Conservation (phyloP, 768 basidiomycete species). For the Suillus decipiens region DNA sequence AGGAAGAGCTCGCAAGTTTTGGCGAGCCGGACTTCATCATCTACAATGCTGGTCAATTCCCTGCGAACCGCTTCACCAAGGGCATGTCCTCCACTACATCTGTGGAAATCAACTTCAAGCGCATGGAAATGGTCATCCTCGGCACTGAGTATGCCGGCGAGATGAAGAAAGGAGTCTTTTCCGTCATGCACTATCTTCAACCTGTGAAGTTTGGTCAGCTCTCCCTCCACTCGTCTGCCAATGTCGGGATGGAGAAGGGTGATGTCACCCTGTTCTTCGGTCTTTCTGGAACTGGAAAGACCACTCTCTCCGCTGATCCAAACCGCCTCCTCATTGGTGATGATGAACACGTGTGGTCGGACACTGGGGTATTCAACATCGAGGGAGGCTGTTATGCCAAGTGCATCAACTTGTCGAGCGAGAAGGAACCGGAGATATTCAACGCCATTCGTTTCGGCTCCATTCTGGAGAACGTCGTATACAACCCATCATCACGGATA, state of each 20-base stretch:
- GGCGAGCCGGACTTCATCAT: constrained; percentile 99
- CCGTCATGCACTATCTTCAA: constrained; percentile 99
- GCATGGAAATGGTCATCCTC: constrained; percentile 99
- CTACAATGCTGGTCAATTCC: constrained; percentile 99
- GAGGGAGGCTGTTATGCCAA: constrained; percentile 99
- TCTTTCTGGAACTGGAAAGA: constrained; percentile 97
- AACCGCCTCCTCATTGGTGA: constrained; percentile 94
- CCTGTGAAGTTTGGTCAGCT: constrained; percentile 98
- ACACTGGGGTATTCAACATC: constrained; percentile 99
- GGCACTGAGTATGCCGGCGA: constrained; percentile 98
- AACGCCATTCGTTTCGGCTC: constrained; percentile 93
- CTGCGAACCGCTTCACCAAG: constrained; percentile 99
- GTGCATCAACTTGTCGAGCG: constrained; percentile 91
- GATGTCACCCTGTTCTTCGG: constrained; percentile 99
- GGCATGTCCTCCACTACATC: constrained; percentile 99
- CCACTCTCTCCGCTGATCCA: constrained; percentile 96
- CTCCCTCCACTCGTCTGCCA: constrained; percentile 96
- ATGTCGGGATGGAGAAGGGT: constrained; percentile 83
- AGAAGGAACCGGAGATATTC: constrained; percentile 98
- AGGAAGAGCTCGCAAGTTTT: constrained; percentile 90
- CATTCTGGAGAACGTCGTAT: constrained; percentile 99
- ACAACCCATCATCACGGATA: constrained; percentile 76
- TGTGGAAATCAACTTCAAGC: constrained; percentile 99
- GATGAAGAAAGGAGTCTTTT: constrained; percentile 99
- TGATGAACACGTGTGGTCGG: constrained; percentile 99